phyloP scores from a whole-genome alignment of 176 grass and related monocot species.

The Carex littledalei region DNA sequence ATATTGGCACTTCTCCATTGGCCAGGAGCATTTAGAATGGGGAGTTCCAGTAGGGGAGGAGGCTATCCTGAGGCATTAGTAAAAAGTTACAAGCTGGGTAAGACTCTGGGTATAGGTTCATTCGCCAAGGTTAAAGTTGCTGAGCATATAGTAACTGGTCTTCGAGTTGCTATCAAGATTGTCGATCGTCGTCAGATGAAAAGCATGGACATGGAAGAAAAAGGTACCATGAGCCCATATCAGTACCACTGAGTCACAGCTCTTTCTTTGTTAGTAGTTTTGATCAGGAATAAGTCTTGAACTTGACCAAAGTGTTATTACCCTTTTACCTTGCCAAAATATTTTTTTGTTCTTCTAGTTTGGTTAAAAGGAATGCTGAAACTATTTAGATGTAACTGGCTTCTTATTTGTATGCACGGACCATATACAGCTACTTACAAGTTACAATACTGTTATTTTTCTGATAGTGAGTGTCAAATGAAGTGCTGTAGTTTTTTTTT shows the following conservation, averaged over 20 bases:
- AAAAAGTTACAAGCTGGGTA: slow-evolving; percentile 75
- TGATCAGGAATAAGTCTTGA: neutral
- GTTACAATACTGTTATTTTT: neutral
- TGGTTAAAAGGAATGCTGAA: neutral
- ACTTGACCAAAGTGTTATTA: neutral
- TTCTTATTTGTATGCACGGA: neutral
- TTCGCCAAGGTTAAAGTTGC: slow-evolving; percentile 96
- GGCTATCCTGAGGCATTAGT: slow-evolving; percentile 45
- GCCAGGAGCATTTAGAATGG: slow-evolving; percentile 51
- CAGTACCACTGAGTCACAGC: neutral
- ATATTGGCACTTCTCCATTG: neutral
- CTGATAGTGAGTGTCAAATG: neutral
- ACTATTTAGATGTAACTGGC: neutral
- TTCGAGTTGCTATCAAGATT: slow-evolving; percentile 87
- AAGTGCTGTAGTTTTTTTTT: neutral
- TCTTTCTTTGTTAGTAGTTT: slow-evolving; percentile 1
- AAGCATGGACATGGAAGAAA: slow-evolving; percentile 91
- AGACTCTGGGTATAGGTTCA: slow-evolving; percentile 84
- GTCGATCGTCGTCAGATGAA: slow-evolving; percentile 70
- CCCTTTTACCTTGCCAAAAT: neutral
- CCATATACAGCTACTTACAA: neutral
- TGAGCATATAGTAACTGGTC: slow-evolving; percentile 77
- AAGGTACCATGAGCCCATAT: slow-evolving; percentile 33
- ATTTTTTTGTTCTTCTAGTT: neutral
- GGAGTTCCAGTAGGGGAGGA: slow-evolving; percentile 43